phyloP scores from a whole-genome alignment of 345 rosid genomes.

The Salix viminalis region DNA sequence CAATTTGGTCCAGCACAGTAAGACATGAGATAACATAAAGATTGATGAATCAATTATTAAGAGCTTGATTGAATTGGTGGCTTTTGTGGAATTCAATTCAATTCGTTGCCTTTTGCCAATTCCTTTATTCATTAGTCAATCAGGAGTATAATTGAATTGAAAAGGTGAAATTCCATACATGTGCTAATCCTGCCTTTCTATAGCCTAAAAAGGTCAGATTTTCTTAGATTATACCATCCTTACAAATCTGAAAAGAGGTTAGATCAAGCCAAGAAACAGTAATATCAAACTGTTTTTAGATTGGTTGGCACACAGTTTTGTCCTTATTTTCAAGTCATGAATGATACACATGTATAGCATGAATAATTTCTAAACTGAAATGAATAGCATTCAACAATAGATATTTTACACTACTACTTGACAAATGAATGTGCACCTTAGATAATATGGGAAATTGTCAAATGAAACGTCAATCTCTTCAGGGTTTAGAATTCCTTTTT shows the following conservation, averaged over 20 bases:
- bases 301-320: not conserved
- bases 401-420: not conserved
- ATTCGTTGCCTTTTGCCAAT: not conserved
- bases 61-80: not conserved
- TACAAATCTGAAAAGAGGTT: not conserved
- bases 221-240: not conserved
- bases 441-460: constrained; percentile 72
- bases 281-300: not conserved
- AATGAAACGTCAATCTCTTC: constrained; percentile 68
- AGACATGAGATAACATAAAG: not conserved
- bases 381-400: not conserved
- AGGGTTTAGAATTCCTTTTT: constrained; percentile 60
- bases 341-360: not conserved
- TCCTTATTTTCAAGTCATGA: not conserved
- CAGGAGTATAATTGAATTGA: not conserved
- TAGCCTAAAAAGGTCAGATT: not conserved
- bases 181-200: not conserved
- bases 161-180: not conserved
- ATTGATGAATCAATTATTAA: not conserved
- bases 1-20: constrained; percentile 6
- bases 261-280: not conserved
- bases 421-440: constrained; percentile 47
- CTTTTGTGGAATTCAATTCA: not conserved
- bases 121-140: not conserved
- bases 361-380: not conserved